Evolutionary conservation across 441 rosid genomes (phyloP).

Genomic region (Syzygium malaccense): DNA sequence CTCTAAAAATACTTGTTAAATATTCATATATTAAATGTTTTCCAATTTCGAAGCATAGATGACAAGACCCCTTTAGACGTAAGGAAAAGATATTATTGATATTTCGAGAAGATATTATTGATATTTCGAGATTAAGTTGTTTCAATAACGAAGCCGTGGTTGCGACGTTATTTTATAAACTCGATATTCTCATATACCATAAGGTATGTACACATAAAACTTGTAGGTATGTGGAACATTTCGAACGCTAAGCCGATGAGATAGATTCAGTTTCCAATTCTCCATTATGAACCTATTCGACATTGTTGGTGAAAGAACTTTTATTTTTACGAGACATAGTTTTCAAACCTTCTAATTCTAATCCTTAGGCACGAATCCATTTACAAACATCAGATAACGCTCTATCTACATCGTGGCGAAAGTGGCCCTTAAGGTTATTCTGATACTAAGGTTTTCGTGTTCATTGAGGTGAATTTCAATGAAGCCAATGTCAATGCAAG

Average conservation of each 20-base stretch:
- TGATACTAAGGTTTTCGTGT: not conserved
- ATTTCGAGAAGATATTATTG: not conserved
- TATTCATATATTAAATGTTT: not conserved
- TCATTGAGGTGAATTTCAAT: not conserved
- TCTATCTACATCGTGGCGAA: not conserved
- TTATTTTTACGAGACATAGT: not conserved
- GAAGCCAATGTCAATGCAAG: not conserved
- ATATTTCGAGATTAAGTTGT: not conserved
- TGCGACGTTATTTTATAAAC: not conserved
- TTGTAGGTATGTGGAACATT: not conserved
- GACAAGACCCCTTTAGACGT: not conserved
- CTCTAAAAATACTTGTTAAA: not conserved
- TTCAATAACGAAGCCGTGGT: not conserved
- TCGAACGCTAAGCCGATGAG: not conserved
- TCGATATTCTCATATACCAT: not conserved
- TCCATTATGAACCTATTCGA: not conserved
- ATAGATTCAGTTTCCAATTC: not conserved
- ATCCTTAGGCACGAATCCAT: not conserved
- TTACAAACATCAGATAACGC: not conserved
- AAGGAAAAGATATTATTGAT: not conserved
- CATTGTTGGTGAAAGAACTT: not conserved
- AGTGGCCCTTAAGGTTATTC: not conserved
- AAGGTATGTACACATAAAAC: not conserved
- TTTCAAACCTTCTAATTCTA: not conserved
- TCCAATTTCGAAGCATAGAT: rapidly evolving